Base-by-base conservation (phyloP, 305 asterid species). In the Fraxinus floribunda region DNA sequence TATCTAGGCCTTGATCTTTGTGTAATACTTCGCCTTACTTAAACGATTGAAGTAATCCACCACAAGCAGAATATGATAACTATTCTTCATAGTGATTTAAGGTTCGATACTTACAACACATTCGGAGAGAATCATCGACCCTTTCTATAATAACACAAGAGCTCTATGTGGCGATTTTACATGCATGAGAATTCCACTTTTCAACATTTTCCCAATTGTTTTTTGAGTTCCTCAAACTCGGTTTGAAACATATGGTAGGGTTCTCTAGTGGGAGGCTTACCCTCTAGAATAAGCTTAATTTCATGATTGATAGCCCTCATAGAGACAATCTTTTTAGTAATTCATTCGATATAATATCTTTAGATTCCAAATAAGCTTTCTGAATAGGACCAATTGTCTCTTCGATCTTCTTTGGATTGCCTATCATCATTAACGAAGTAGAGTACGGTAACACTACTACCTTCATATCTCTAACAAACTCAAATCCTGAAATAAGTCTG, bases 81-180 rank as follows among this genome's bases (percentile, higher is more conserved):
- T 77, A 26, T 77, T 82, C 68, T 75, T 39, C 2, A 81, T 41
- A 8, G 62, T 76, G 0, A 13, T 81, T 81, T 5, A 81, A 36
- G 0, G 85, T 72, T 49, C 8, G 49, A 30, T 41, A 76, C 9
- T 82, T 71, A 0, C 36, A 8, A 4, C 78, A 76, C 57, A 76
- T 82, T 18, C 78, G 1, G 16, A 82, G 7, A 2, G 78, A 62
- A 0, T 72, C 73, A 39, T 64, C 41, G 0, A 6, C 78, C 68
- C 70, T 55, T 82, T 82, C 0, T 82, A 80, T 9, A 82, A 82
- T 7, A 82, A 30, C 0, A 66, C 41, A 0, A 2, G 79, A 5
- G 66, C 76, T 20, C 78, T 66, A 35, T n/a, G 41, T 0, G 85
- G 46, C 1, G 66, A 30, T 20, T 78, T 78, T 3, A 44, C 29